Evolutionary conservation across 2,329 filamentous ascomycete genomes (phyloP), one percentile per base, ranked within the genome.

Genomic region (Talaromyces sp.): DNA sequence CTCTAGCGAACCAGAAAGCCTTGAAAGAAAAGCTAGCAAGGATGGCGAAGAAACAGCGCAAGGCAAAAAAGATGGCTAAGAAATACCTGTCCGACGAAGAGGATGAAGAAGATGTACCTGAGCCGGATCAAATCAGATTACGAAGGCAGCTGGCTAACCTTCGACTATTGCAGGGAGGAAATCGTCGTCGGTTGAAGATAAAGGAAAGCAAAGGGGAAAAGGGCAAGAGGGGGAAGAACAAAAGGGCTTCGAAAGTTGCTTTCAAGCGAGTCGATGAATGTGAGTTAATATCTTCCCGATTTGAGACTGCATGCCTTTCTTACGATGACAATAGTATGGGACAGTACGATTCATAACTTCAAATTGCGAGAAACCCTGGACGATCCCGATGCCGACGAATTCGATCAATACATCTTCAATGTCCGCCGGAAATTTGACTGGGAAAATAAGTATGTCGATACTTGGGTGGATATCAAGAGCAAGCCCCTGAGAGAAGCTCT

Each of bases 391-490:
- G 79, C 79, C 29, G 84, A 87, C 62, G 86, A 91, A 69, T 93
- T 92, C 75, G 88, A 93, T 67, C 87, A 91, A 67, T 95, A 89
- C 74, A 84, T 92, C 34, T 96, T 97, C 75, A 91, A 92, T 27
- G 90, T 97, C 17, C 87, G 91, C 17, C 86, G 93, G 63, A 89
- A 86, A 15, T 96, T 97, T 74, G 89, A 93, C 75, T 92, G 87
- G 86, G 91, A 95, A 70, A 91, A 92, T 68, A 92, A 92, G 72
- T 93, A 91, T 71, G 83, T 86, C 75, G 72, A 93, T 58, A 88
- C 92, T 0, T 79, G 89, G 15, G 87, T 97, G 58, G 92, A 96
- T 69, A 91, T 97, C 77, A 95, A 93, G 79, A 95, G 91, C 74
- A 92, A 92, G 70, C 79, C 87, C 17, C 82, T 97, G 3, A 89